Conservation (phyloP, 2,329 filamentous ascomycete species). For the Hypoxylon sp. region DNA sequence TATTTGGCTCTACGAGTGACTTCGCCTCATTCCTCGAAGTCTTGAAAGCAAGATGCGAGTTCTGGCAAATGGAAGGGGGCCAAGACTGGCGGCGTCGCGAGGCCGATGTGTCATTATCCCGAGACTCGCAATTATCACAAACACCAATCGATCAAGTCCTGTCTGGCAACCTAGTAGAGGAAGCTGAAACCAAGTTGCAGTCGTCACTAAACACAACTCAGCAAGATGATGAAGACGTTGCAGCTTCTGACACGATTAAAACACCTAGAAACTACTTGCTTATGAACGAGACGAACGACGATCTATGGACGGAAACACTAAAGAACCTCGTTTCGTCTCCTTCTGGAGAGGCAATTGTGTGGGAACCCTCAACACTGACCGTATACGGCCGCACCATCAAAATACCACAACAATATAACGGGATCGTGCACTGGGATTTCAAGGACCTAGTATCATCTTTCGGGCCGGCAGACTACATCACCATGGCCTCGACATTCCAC, state of each 20-base stretch:
- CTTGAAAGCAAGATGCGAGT: conserved; percentile 78
- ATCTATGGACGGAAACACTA: conserved; percentile 40
- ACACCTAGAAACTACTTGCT: conserved; percentile 45
- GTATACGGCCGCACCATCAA: conserved; percentile 71
- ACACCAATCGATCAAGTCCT: conserved; percentile 20
- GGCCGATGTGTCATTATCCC: conserved; percentile 44
- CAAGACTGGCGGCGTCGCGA: conserved; percentile 74
- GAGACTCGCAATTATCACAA: conserved; percentile 17
- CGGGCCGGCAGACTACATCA: conserved; percentile 84
- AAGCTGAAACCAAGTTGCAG: not conserved
- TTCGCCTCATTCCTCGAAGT: conserved; percentile 80
- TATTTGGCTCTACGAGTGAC: conserved; percentile 71
- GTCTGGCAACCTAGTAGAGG: conserved; percentile 3
- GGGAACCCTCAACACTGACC: conserved; percentile 54
- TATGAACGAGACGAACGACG: conserved; percentile 37
- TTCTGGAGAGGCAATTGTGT: conserved; percentile 41
- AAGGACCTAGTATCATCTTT: conserved; percentile 71
- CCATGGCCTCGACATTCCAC: conserved; percentile 80
- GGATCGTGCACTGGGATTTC: conserved; percentile 72
- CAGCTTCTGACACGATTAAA: conserved; percentile 13
- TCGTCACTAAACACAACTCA: conserved; percentile 4
- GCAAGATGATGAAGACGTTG: conserved; percentile 5
- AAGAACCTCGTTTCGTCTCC: conserved; percentile 14
- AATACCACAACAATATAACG: conserved; percentile 65
- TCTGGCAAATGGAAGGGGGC: conserved; percentile 83